A percentile compares a stretch with the other conserved stretches of the same genome.
Conservation (phyloP, 176 grass and related monocot genomes). For the Rhynchospora tenuis region DNA sequence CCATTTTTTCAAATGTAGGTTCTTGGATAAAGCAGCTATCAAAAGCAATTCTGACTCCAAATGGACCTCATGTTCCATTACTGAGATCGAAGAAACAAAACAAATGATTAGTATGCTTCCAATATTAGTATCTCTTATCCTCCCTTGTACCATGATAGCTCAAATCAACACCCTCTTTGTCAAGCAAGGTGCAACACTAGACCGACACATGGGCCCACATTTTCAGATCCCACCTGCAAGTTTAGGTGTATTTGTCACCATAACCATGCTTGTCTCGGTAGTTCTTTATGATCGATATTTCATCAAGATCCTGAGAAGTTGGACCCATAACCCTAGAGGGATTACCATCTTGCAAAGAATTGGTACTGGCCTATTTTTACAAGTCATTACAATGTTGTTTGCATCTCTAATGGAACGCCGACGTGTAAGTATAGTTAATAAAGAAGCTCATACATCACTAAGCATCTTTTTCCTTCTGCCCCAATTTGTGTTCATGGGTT, state of each 20-base stretch:
- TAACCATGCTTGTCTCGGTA: constrained; percentile 60
- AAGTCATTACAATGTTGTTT: constrained; percentile 45
- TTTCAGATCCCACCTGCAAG: constrained; percentile 60
- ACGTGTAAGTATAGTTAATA: constrained; percentile 40
- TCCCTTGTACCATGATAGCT: constrained; percentile 65
- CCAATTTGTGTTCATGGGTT: constrained; percentile 82
- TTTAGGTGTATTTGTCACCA: constrained; percentile 45
- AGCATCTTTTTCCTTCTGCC: constrained; percentile 69
- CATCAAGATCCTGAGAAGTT: constrained; percentile 28
- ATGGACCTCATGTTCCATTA: constrained; percentile 48
- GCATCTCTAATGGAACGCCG: constrained; percentile 36
- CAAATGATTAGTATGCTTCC: constrained; percentile 56
- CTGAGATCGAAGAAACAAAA: constrained; percentile 75
- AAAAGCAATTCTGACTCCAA: constrained; percentile 1
- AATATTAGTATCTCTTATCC: constrained; percentile 44
- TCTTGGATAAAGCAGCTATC: constrained; percentile 64
- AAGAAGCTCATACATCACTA: constrained; percentile 26
- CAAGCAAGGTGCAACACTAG: constrained; percentile 58
- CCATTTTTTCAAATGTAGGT: constrained; percentile 21
- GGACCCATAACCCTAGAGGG: constrained; percentile 72
- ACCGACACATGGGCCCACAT: constrained; percentile 39
- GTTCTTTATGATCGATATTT: constrained; percentile 53
- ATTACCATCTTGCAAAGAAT: constrained; percentile 80
- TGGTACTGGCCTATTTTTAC: constrained; percentile 49
- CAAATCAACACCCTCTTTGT: constrained; percentile 69